Evolutionary conservation across 1,284 basidiomycete genomes (phyloP), one percentile per base, ranked within the genome.

Genomic region (Cutaneotrichosporon dermatis): DNA sequence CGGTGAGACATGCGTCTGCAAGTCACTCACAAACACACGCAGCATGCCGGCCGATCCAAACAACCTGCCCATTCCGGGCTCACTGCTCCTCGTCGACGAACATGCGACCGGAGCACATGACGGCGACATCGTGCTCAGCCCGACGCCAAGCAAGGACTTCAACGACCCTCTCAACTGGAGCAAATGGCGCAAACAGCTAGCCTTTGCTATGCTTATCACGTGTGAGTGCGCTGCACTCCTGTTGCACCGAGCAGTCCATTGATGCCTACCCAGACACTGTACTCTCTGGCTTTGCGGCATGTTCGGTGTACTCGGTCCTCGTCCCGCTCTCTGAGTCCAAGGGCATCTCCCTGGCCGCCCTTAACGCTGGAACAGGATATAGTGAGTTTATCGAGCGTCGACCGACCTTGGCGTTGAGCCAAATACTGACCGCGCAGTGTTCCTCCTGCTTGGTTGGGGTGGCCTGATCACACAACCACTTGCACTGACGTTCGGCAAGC

Each of bases 371-470:
- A 0, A 66, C 66, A 0, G 68, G 68, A 8, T 62, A 61, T 58
- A 59, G 59, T 59, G 59, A 55, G 61, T 58, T 10, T 11, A 13
- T 11, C 4, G 12, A 25, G 40, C 3, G 37, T 36, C 54, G n/a
- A 36, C 15, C 34, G 12, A 34, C 25, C 25, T 25, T 25, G 25
- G 25, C 25, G 25, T 25, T 25, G 25, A 25, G 25, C 25, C 25
- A 25, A 40, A 5, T 8, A 41, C 59, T 55, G 8, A 54, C 53
- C 2, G 12, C 12, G 0, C 54, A 63, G 65, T 64, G 59, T 63
- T 63, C 54, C 59, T 68, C 5, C 51, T 68, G 15, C 62, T 68
- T n/a, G 68, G 68, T 6, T 65, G 67, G 58, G 66, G 66, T 9
- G 65, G 65, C 3, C 55, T 70, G 6, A 56, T 70, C 45, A 62